Conservation (phyloP, 805 yeast species). For the Lipomyces chichibuensis region DNA sequence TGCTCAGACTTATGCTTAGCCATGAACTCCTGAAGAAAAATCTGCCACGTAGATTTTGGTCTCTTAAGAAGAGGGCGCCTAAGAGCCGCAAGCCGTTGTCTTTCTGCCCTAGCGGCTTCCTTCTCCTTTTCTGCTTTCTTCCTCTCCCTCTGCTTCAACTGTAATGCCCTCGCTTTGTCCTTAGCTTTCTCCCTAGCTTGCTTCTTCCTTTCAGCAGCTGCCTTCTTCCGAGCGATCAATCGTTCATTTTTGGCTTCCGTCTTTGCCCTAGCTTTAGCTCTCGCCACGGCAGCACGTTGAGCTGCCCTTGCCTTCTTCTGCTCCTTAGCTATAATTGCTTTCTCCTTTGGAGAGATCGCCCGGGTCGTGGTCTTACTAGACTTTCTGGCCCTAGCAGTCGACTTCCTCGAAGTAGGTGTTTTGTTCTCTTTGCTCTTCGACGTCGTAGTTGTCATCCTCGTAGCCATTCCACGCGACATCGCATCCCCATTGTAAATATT, state of each 20-base stretch:
- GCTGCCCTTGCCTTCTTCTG: background rate
- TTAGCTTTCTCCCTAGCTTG: background rate
- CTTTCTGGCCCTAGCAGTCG: conserved; percentile 1
- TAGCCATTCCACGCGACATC: background rate
- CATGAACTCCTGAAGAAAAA: background rate
- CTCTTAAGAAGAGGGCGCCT: background rate
- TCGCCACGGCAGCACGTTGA: background rate
- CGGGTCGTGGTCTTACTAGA: conserved; percentile 12
- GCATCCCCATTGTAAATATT: background rate
- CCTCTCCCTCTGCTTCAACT: background rate
- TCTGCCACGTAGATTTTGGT: background rate
- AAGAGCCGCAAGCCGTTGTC: background rate
- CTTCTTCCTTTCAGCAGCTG: background rate
- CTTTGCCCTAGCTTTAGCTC: background rate
- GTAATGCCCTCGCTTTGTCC: background rate
- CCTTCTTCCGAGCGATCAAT: background rate
- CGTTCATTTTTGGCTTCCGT: background rate
- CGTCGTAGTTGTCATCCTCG: background rate
- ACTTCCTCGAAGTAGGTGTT: conserved; percentile 5
- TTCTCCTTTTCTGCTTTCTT: background rate
- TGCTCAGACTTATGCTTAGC: background rate
- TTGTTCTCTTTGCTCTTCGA: conserved; percentile 1
- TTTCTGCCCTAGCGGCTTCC: background rate
- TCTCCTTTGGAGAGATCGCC: conserved; percentile 11
- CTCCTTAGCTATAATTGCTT: conserved; percentile 7